Percentiles rank a stretch among this genome's conserved stretches.
These are phyloP conservation scores for Saccharomyces hybrid DNA, from an alignment of 1,139 yeast genomes.

Conservation along the genomic window DNA sequence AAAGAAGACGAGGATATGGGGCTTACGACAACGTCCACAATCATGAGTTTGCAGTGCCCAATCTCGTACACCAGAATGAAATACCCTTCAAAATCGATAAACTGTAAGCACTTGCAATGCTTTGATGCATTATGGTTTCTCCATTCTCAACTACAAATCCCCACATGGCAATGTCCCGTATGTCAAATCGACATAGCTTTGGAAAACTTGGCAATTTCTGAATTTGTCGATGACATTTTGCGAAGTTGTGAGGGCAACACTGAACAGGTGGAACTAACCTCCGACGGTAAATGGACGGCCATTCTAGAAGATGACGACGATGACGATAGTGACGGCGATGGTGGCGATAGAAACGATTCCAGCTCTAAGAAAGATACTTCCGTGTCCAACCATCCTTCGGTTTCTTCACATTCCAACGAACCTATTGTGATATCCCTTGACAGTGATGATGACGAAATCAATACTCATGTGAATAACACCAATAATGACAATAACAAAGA, in stretches of 20 bases:
- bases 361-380: background rate
- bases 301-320: slow-evolving; percentile 28
- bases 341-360: slow-evolving; percentile 4
- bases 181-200: slow-evolving; percentile 42
- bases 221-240: slow-evolving; percentile 49
- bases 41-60: slow-evolving; percentile 56
- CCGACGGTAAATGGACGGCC: slow-evolving; percentile 53
- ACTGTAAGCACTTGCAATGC: slow-evolving; percentile 63
- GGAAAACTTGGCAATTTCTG: slow-evolving; percentile 52
- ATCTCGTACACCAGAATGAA: slow-evolving; percentile 51
- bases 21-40: slow-evolving; percentile 47
- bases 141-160: slow-evolving; percentile 51
- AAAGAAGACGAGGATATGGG: slow-evolving; percentile 48
- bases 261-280: slow-evolving; percentile 47
- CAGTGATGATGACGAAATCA: slow-evolving; percentile 17
- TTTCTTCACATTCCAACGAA: slow-evolving; percentile 8
- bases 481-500: background rate
- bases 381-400: background rate
- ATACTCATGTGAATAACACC: background rate
- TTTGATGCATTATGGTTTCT: slow-evolving; percentile 59
- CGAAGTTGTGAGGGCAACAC: slow-evolving; percentile 38
- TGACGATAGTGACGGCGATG: background rate
- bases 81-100: slow-evolving; percentile 50
- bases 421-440: slow-evolving; percentile 29
- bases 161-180: slow-evolving; percentile 64